phyloP scores from a whole-genome alignment of 2,329 filamentous ascomycete genomes.

The Alternaria ethzedia region DNA sequence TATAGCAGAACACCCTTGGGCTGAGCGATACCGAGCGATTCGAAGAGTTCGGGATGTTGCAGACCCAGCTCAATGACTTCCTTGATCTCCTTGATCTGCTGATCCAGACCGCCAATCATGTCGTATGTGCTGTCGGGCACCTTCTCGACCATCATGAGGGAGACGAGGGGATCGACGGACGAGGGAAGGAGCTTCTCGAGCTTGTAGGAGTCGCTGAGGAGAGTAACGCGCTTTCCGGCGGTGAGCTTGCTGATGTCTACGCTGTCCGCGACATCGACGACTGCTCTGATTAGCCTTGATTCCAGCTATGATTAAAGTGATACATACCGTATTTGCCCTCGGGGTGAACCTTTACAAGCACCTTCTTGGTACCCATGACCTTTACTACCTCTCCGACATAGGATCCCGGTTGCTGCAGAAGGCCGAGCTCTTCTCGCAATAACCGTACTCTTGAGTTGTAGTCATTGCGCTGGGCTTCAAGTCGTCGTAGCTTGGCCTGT shows the following conservation, averaged over 20 bases:
- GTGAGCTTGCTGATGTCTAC: constrained; percentile 97
- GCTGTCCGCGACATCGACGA: constrained; percentile 92
- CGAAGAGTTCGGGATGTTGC: constrained; percentile 98
- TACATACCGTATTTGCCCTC: constrained; percentile 97
- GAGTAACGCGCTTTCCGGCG: constrained; percentile 93
- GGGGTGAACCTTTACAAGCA: constrained; percentile 97
- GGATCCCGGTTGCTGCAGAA: constrained; percentile 95
- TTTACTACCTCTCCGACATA: constrained; percentile 99
- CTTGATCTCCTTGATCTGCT: constrained; percentile 99
- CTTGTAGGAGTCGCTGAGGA: constrained; percentile 97
- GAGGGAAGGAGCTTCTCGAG: constrained; percentile 98
- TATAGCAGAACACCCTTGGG: constrained; percentile 97
- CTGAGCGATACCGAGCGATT: constrained; percentile 97
- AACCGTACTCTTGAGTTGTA: constrained; percentile 98
- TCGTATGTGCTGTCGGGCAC: constrained; percentile 99
- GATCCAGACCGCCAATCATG: constrained; percentile 98
- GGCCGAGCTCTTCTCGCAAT: constrained; percentile 90
- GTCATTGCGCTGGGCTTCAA: constrained; percentile 98
- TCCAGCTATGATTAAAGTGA: background rate
- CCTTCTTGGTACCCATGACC: constrained; percentile 99
- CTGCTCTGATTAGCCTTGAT: constrained; percentile 56
- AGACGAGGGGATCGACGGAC: constrained; percentile 96
- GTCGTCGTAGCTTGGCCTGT: constrained; percentile 89
- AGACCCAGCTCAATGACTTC: constrained; percentile 98
- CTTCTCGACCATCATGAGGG: constrained; percentile 99